These are phyloP conservation scores for Oryza brachyantha DNA, from an alignment of 176 grass and related monocot genomes.

Conservation along the genomic window DNA sequence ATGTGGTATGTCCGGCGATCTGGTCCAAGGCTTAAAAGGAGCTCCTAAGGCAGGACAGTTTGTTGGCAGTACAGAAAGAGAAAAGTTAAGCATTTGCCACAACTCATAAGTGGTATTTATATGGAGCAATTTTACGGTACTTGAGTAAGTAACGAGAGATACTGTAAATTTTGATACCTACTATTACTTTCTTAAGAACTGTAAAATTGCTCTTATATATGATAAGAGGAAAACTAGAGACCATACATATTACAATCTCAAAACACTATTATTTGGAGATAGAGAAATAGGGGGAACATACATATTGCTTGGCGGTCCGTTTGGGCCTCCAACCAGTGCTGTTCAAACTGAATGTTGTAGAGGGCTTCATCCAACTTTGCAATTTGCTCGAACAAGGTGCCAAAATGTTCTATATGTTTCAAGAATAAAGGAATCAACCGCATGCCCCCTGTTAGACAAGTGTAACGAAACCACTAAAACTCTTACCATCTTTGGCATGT, in stretches of 20 bases:
- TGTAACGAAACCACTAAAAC: neutral
- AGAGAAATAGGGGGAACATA: conserved; percentile 20
- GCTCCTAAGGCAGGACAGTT: neutral
- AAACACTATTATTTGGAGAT: neutral
- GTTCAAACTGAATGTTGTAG: conserved; percentile 94
- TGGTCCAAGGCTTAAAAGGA: neutral
- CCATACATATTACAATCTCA: neutral
- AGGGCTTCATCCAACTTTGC: conserved; percentile 84
- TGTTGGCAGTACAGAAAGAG: neutral
- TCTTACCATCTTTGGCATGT: conserved; percentile 87
- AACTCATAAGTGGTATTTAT: neutral
- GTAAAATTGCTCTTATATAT: no score
- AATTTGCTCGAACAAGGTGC: conserved; percentile 85
- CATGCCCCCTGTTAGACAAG: neutral
- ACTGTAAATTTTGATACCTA: no score
- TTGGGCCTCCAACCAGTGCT: conserved; percentile 90
- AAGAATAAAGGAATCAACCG: conserved; percentile 1
- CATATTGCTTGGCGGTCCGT: conserved; percentile 92
- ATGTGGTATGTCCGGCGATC: neutral
- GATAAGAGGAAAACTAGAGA: neutral
- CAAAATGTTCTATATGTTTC: conserved; percentile 75
- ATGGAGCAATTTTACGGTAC: no score
- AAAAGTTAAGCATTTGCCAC: neutral
- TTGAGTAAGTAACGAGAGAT: no score
- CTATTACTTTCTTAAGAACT: no score